Percentiles rank a stretch among this genome's conserved stretches.
phyloP scores from a whole-genome alignment of 169 alveolate species.

The Cytauxzoon felis region DNA sequence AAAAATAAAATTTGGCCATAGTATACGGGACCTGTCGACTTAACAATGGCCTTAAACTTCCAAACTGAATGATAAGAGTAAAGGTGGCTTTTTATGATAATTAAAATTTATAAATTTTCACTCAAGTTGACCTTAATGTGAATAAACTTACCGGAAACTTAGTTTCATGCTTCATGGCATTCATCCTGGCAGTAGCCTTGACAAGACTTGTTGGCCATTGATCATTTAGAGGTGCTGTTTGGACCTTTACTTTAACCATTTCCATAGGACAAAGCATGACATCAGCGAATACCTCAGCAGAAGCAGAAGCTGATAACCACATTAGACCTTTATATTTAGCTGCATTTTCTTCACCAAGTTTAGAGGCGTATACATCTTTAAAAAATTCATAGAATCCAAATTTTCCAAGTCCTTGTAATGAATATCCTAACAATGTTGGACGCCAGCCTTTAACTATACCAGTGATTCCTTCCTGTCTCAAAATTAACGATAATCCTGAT shows the following conservation, averaged over 20 bases:
- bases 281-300: constrained; percentile 98
- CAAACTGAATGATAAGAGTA: constrained; percentile 50
- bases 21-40: constrained; percentile 95
- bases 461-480: constrained; percentile 84
- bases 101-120: too few species aligned
- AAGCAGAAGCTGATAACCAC: constrained; percentile 95
- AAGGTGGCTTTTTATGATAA: neutral
- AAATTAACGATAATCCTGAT: constrained; percentile 70
- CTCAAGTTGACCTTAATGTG: constrained; percentile 79
- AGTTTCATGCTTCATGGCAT: constrained; percentile 68
- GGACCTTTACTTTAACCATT: constrained; percentile 92
- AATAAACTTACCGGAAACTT: constrained; percentile 85
- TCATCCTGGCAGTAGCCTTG: constrained; percentile 80
- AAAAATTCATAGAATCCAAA: constrained; percentile 96
- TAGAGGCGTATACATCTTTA: constrained; percentile 89
- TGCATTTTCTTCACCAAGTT: constrained; percentile 83
- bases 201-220: constrained; percentile 80
- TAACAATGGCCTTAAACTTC: constrained; percentile 89
- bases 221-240: constrained; percentile 79
- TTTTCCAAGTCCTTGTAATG: constrained; percentile 95
- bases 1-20: constrained; percentile 96
- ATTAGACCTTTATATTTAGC: constrained; percentile 83
- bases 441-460: constrained; percentile 93
- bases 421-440: constrained; percentile 96
- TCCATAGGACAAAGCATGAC: constrained; percentile 95